Percentiles rank a stretch among this genome's conserved stretches.
Evolutionary conservation across 208 protist genomes (phyloP).

Genomic region (Endotrypanum monterogeii): DNA sequence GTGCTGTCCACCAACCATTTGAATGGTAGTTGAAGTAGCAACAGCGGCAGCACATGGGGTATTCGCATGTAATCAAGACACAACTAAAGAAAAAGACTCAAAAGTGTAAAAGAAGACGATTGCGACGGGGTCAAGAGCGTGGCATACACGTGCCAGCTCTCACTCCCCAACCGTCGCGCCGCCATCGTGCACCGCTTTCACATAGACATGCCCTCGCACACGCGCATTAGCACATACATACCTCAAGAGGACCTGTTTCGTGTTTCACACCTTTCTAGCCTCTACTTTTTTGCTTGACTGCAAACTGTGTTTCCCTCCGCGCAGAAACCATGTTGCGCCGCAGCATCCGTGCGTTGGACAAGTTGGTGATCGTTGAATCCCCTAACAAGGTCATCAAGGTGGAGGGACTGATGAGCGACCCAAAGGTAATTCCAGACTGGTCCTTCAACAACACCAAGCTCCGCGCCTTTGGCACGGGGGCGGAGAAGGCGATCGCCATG

Average conservation of each 20-base stretch:
- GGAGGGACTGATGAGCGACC: constrained; percentile 79
- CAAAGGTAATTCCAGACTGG: constrained; percentile 84
- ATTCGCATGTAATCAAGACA: not conserved
- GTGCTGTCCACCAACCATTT: too few relatives aligned
- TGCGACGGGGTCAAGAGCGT: not conserved
- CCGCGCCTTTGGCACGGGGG: constrained; percentile 44
- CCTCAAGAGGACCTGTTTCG: too few relatives aligned
- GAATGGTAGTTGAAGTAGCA: too few relatives aligned
- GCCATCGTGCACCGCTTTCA: not conserved
- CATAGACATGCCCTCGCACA: constrained; percentile 2
- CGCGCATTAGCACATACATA: constrained; percentile 1
- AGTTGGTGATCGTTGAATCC: constrained; percentile 92
- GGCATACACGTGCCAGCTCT: not conserved
- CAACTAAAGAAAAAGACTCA: not conserved
- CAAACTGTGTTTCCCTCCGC: not conserved
- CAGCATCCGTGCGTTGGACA: constrained; percentile 56
- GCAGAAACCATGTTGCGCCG: constrained; percentile 47
- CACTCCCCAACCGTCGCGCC: not conserved
- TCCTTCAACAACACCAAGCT: constrained; percentile 63
- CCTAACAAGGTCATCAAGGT: constrained; percentile 93
- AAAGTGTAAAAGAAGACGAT: not conserved
- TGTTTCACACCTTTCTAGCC: not conserved
- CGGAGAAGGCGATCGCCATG: constrained; percentile 81
- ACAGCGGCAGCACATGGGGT: not conserved
- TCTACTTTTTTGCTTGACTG: not conserved